Evolutionary conservation across 2,329 filamentous ascomycete species (phyloP), one percentile per base, ranked within the genome.

Genomic region (Cytospora piceicola): DNA sequence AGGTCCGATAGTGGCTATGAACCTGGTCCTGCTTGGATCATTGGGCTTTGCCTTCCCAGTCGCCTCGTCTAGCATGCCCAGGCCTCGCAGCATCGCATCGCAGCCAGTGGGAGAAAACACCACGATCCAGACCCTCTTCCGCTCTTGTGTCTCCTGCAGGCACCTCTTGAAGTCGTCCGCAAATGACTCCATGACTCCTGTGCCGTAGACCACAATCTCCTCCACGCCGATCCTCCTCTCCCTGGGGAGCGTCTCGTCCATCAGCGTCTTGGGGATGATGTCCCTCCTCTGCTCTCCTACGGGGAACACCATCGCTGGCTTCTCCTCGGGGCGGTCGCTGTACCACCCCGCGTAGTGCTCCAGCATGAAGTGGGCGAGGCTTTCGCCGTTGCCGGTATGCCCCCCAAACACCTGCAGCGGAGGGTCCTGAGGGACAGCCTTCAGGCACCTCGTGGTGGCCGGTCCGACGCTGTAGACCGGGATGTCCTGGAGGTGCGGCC

Each of bases 201-300:
- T 97, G 66, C 92, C 90, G 74, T 99, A 99, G 15, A 97, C 89
- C 2, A 94, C 88, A 9, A 93, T 74, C 76, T 98, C 94, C 46
- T 90, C 85, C 1, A 98, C 90, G 9, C 76, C 77, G 27, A 95
- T 90, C 58, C 85, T 81, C 61, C 77, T 76, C 17, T 80, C 73
- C 0, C 74, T 69, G 0, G 83, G 76, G 11, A 93, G 77, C 0
- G 74, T 71, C 0, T 80, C 73, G 49, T 85, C 83, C 81, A 88
- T 91, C 46, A 98, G 80, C 1, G 87, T 92, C 71, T 86, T 91
- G 1, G 95, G 94, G 69, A 99, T 97, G 70, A 97, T 88, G 75
- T 98, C 95, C 54, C 95, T 82, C 63, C 93, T 86, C 74, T 94
- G 91, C 75, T 97, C 94, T 24, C 95, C 95, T 0, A 96, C 93